Percentiles rank a stretch among this genome's conserved stretches.
Conservation (phyloP, 2,329 filamentous ascomycete genomes). For the Chrysoporthe puriensis region DNA sequence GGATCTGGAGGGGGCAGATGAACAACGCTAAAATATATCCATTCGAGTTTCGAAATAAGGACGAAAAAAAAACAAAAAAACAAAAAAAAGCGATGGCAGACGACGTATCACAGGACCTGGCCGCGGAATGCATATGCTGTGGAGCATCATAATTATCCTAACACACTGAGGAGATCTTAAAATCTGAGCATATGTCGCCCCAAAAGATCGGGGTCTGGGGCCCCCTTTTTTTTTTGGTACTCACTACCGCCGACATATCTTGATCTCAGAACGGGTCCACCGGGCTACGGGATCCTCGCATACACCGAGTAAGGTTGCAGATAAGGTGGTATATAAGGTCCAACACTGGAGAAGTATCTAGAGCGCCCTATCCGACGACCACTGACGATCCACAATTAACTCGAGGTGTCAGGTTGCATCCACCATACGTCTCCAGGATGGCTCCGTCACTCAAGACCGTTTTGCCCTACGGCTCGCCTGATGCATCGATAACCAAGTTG, state of each 20-base stretch:
- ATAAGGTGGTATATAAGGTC: background rate
- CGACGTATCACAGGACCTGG: no score
- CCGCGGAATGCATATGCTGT: no score
- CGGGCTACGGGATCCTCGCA: background rate
- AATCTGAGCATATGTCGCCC: no score
- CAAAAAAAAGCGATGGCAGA: no score
- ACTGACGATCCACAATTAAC: background rate
- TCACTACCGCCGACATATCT: background rate
- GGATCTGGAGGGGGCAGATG: no score
- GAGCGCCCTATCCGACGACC: background rate
- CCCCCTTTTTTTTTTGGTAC: background rate
- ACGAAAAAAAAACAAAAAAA: no score
- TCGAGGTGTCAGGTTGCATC: background rate
- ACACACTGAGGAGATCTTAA: no score
- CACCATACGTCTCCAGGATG: background rate
- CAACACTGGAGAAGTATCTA: background rate
- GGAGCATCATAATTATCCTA: no score
- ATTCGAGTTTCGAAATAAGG: no score
- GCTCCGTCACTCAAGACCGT: background rate
- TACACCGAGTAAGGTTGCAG: background rate
- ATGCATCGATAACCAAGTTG: background rate
- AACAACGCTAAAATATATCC: no score
- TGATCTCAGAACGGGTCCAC: background rate
- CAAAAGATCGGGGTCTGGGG: no score
- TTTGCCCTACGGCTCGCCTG: background rate